Evolutionary conservation across 257 asterid genomes (phyloP).

Genomic region (Fraxinus americana): DNA sequence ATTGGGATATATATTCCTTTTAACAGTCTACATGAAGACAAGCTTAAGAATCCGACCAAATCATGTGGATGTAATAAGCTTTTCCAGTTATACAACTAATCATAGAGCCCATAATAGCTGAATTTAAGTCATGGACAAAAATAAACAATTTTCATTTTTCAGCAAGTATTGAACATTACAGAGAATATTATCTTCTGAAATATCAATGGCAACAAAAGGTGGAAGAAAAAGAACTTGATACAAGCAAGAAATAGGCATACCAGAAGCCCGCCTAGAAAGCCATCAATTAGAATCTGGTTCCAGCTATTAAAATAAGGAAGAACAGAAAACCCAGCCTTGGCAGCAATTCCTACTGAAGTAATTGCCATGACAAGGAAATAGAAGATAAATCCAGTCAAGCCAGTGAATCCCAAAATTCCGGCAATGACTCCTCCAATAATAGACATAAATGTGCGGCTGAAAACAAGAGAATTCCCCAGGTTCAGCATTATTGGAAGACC

Average conservation of each 20-base stretch:
- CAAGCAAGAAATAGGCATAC: conserved; percentile 33
- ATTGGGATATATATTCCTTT: neutral
- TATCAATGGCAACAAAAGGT: neutral
- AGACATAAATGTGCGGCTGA: conserved; percentile 92
- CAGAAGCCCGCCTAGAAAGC: conserved; percentile 82
- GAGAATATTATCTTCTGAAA: neutral
- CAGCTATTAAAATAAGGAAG: conserved; percentile 80
- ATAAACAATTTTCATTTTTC: no score
- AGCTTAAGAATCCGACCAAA: no score
- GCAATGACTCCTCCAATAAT: conserved; percentile 89
- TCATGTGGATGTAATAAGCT: neutral
- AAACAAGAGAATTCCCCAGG: conserved; percentile 16
- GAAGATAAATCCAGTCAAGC: conserved; percentile 73
- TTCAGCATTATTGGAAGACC: conserved; percentile 19
- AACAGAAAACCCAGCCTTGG: conserved; percentile 77
- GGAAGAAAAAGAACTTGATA: neutral
- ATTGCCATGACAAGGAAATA: conserved; percentile 82
- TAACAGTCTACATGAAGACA: conserved; percentile 8
- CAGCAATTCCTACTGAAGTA: conserved; percentile 77
- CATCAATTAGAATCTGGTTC: conserved; percentile 74
- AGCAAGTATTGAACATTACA: neutral
- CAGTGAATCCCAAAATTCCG: conserved; percentile 71
- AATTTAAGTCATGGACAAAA: no score
- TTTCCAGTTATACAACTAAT: neutral
- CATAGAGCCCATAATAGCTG: neutral